phyloP scores from a whole-genome alignment of 2,329 filamentous ascomycete species.

The Pestalotiopsis fici region DNA sequence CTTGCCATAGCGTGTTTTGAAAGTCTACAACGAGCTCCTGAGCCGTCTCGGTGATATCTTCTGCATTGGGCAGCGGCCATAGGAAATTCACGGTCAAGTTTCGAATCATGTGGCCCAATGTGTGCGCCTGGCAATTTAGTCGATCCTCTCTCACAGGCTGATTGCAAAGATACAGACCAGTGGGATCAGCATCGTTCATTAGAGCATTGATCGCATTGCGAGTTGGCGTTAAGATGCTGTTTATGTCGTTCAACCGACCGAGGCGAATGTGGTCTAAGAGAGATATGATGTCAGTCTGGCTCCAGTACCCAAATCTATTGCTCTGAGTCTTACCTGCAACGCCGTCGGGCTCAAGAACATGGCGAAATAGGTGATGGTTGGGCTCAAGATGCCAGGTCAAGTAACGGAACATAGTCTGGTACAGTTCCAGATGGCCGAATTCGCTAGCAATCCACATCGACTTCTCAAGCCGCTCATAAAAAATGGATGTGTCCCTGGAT shows the following conservation, averaged over 20 bases:
- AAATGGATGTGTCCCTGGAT: too few relatives aligned
- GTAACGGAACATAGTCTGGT: not conserved
- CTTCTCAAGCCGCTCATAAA: not conserved
- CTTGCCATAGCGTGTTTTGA: not conserved
- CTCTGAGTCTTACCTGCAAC: not conserved
- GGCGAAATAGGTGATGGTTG: not conserved
- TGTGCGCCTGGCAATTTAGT: not conserved
- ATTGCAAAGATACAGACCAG: not conserved
- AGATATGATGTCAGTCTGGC: not conserved
- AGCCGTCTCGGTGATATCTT: not conserved
- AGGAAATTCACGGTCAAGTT: not conserved
- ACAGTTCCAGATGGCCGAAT: not conserved
- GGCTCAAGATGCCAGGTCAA: not conserved
- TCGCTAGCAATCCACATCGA: not conserved
- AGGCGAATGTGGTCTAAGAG: not conserved
- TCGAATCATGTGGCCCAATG: not conserved
- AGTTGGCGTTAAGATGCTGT: not conserved
- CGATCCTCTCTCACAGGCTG: not conserved
- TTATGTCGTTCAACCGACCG: not conserved
- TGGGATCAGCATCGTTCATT: not conserved
- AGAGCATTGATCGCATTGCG: not conserved
- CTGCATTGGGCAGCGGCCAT: not conserved
- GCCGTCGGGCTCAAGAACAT: not conserved
- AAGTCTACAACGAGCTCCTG: not conserved
- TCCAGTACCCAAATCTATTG: not conserved